phyloP scores from a whole-genome alignment of 2,329 filamentous ascomycete genomes.

The Ophiostoma australiae region DNA sequence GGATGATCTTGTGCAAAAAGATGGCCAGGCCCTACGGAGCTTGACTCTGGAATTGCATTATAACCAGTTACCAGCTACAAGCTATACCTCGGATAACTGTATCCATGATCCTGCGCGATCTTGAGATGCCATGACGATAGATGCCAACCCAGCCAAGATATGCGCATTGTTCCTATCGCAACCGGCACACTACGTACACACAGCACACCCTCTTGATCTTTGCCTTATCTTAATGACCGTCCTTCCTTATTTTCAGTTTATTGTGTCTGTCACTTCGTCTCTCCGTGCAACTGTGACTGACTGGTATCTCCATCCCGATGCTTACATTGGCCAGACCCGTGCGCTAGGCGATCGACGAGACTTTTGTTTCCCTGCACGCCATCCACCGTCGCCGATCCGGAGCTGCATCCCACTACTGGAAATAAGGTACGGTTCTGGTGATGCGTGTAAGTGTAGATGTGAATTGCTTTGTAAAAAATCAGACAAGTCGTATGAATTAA shows the following conservation, averaged over 20 bases:
- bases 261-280: background rate
- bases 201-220: background rate
- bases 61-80: background rate
- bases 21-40: background rate
- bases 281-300: background rate
- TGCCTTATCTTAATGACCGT: background rate
- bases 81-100: background rate
- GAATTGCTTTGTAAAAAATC: too few relatives aligned
- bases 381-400: background rate
- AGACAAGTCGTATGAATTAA: too few relatives aligned
- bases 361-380: background rate
- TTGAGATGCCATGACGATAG: background rate
- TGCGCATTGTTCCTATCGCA: background rate
- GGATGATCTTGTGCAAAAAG: background rate
- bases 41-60: background rate
- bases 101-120: background rate
- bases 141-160: background rate
- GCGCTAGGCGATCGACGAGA: background rate
- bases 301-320: background rate
- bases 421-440: background rate
- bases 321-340: slow-evolving; percentile 3
- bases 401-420: background rate
- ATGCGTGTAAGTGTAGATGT: background rate
- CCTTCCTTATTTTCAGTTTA: background rate
- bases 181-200: background rate